Evolutionary conservation across 768 basidiomycete genomes (phyloP), one percentile per base, ranked within the genome.

Genomic region (Tricholomella constricta): DNA sequence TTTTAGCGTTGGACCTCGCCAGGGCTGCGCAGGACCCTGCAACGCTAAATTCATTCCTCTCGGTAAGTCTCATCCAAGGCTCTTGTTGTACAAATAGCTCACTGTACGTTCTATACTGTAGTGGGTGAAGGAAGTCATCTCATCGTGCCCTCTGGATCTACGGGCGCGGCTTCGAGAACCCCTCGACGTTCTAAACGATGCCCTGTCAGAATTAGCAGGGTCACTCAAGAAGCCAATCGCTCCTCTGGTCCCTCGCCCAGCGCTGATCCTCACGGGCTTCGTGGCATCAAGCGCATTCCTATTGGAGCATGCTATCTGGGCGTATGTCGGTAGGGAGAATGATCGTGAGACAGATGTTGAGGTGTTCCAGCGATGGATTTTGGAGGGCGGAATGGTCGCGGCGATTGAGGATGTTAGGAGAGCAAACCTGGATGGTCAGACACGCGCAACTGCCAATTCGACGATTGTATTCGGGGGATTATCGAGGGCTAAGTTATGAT

Each of bases 301-400:
- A 23, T 72, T 91, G 10, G 88, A 91, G 63, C 88, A 91, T 42
- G 81, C 84, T 0, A 65, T 80, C 10, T 91, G 88, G 88, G 75
- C 83, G 1, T 54, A 70, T 54, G 64, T 38, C 7, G 62, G 32
- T 9, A 56, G 58, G 10, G 64, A 71, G 36, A 53, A 57, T 0
- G 69, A 73, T 14, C 59, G 62, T 2, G 69, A 72, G 4, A 65
- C 72, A 1, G 85, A 88, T 52, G 52, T 69, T 5, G 82, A 84
- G 51, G 78, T 81, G 0, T 81, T 86, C 55, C 63, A 58, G 46
- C 71, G 82, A 42, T 88, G 78, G 78, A 60, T 72, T 2, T 20
- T 67, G 11, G 76, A 78, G 52, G 81, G 83, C 57, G 82, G 61
- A 37, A 66, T 62, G 65, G 73, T 60, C 63, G 70, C 53, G 55